These are phyloP conservation scores for Coffea eugenioides DNA, from an alignment of 257 asterid genomes.

Conservation along the genomic window DNA sequence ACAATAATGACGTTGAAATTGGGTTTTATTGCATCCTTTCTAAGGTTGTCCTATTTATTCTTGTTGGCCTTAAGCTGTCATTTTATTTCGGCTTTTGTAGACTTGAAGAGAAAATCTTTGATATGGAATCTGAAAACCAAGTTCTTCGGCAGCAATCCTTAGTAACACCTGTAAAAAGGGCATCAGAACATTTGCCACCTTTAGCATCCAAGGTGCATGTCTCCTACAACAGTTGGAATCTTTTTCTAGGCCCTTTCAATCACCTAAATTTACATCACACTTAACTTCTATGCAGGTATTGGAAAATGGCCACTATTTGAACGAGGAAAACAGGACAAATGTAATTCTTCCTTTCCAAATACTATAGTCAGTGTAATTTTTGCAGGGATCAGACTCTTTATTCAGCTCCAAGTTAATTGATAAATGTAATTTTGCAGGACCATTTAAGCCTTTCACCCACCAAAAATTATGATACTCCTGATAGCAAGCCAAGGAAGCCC, in stretches of 20 bases:
- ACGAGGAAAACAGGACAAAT: conserved; percentile 46
- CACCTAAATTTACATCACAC: conserved; percentile 20
- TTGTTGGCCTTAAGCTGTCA: conserved; percentile 5
- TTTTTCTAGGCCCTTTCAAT: conserved; percentile 15
- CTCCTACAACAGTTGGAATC: conserved; percentile 14
- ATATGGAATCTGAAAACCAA: conserved; percentile 87
- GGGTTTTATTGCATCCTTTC: conserved; percentile 5
- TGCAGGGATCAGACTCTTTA: conserved; percentile 20
- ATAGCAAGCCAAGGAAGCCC: conserved; percentile 76
- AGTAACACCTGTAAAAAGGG: conserved; percentile 59
- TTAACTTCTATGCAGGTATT: conserved; percentile 48
- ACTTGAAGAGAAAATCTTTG: conserved; percentile 84
- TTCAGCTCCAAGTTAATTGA: conserved; percentile 6
- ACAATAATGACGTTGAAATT: conserved; percentile 12
- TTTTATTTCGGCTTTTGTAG: conserved; percentile 31
- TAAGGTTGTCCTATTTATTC: conserved; percentile 9
- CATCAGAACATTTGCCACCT: conserved; percentile 42
- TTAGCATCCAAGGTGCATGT: conserved; percentile 46
- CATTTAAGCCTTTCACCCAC: conserved; percentile 40
- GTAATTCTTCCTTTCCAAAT: conserved; percentile 41
- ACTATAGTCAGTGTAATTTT: conserved; percentile 1
- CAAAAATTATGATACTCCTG: conserved; percentile 71
- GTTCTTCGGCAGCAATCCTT: conserved; percentile 81
- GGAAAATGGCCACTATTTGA: conserved; percentile 80
- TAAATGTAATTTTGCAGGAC: conserved; percentile 54